phyloP scores from a whole-genome alignment of 768 basidiomycete genomes.

The Pulveroboletus sp. region DNA sequence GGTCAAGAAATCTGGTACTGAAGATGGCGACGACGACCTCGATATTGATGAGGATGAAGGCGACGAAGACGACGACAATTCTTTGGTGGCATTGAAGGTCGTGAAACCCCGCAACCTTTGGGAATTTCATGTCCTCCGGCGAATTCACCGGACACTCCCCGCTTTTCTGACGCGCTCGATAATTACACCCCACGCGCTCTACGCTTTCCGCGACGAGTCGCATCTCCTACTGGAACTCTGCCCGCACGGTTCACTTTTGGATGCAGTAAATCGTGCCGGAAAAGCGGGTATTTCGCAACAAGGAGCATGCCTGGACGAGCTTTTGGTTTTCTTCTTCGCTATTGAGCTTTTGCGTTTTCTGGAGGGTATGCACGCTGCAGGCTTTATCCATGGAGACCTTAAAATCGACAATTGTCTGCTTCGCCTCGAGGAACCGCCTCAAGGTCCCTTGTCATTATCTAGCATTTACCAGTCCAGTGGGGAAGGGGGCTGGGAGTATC shows the following conservation, averaged over 20 bases:
- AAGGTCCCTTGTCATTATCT: constrained; percentile 65
- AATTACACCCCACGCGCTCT: constrained; percentile 72
- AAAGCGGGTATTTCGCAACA: constrained; percentile 73
- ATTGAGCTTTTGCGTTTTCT: constrained; percentile 82
- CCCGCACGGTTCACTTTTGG: constrained; percentile 87
- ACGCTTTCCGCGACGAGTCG: constrained; percentile 84
- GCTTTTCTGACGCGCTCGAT: constrained; percentile 58
- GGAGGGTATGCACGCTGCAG: constrained; percentile 73
- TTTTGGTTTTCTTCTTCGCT: constrained; percentile 92
- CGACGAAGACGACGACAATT: constrained; percentile 50
- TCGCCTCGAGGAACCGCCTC: constrained; percentile 78
- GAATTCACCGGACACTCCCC: constrained; percentile 68
- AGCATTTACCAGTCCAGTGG: constrained; percentile 74
- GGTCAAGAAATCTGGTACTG: constrained; percentile 37
- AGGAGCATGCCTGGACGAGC: constrained; percentile 82
- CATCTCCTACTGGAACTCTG: constrained; percentile 85
- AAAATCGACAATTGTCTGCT: constrained; percentile 99
- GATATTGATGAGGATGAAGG: constrained; percentile 47
- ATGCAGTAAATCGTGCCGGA: constrained; percentile 82
- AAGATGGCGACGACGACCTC: constrained; percentile 41
- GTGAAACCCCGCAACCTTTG: constrained; percentile 85
- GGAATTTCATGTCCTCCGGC: constrained; percentile 85
- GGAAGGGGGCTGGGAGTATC: constrained; percentile 76
- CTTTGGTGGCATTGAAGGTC: constrained; percentile 82
- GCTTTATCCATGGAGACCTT: constrained; percentile 96